These are phyloP conservation scores for Macrophomina tecta DNA, from an alignment of 2,329 filamentous ascomycete genomes.

Conservation along the genomic window DNA sequence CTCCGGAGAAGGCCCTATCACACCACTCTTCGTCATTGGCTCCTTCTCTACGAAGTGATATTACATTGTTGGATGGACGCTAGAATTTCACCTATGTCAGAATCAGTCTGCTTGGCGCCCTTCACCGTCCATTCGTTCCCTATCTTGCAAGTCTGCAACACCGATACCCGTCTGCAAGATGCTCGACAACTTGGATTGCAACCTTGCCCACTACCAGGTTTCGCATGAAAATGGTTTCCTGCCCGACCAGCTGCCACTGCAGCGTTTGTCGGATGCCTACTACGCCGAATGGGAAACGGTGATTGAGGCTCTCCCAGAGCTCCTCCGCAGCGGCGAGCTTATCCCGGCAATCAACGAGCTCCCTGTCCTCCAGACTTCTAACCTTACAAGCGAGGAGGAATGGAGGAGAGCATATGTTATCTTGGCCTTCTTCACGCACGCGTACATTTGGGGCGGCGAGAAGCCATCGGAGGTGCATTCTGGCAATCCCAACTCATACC, in stretches of 20 bases:
- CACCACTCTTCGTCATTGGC: slow-evolving; percentile 15
- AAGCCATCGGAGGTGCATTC: slow-evolving; percentile 68
- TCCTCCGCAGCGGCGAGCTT: slow-evolving; percentile 77
- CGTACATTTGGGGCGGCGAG: slow-evolving; percentile 80
- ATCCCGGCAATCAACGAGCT: slow-evolving; percentile 74
- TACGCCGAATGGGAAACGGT: slow-evolving; percentile 89
- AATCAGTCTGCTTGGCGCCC: not conserved
- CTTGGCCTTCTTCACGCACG: slow-evolving; percentile 74
- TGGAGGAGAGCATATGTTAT: slow-evolving; percentile 82
- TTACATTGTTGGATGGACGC: slow-evolving; percentile 11
- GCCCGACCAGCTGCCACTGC: slow-evolving; percentile 73
- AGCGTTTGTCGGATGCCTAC: slow-evolving; percentile 77
- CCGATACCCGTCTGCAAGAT: slow-evolving; percentile 12
- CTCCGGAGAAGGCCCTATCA: slow-evolving; percentile 20
- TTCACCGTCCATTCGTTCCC: not conserved
- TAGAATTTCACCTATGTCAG: slow-evolving; percentile 9
- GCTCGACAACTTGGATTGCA: slow-evolving; percentile 31
- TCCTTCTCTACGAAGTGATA: slow-evolving; percentile 5
- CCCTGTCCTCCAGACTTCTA: slow-evolving; percentile 74
- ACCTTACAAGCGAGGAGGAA: slow-evolving; percentile 77
- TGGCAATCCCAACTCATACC: not conserved
- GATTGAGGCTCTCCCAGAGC: slow-evolving; percentile 73
- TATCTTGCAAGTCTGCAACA: slow-evolving; percentile 3
- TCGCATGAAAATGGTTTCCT: slow-evolving; percentile 79
- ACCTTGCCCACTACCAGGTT: slow-evolving; percentile 77